Base-by-base conservation (phyloP, 2,329 filamentous ascomycete genomes). In the Alternaria solani region DNA sequence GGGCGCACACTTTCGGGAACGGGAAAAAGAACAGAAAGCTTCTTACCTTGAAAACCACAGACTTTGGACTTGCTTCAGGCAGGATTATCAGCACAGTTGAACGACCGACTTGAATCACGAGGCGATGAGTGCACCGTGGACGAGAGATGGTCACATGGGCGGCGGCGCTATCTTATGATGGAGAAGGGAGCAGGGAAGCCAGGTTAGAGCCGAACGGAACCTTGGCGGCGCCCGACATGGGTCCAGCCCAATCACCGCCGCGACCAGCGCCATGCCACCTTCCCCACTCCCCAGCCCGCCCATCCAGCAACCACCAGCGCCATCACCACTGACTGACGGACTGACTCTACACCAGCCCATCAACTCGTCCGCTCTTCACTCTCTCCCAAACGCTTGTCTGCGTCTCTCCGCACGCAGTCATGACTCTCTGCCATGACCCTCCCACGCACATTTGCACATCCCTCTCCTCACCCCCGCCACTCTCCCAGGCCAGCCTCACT, bases 211-310 rank as follows among this genome's bases (percentile, higher is more conserved):
- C 44, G 26, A 52, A 32, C 53, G 42, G 52, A 47, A 53, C 38
- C 47, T 43, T 59, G 57, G 53, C 61, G 25, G 9, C 34, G 23
- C 51, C 51, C 28, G 47, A 43, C 42, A 41, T 16, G 25, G 32
- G 26, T 11, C 16, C n/a, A 12, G 25, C 5, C 65, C 44, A 66
- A 65, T 68, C 62, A 63, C 8, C 41, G 11, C 16, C 16, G 2
- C 41, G 32, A 46, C 36, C 18, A 25, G 43, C 63, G 48, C 59
- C 57, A 63, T 63, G 55, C 56, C 55, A 52, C 38, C 43, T 54
- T 51, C 51, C 54, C 61, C 58, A 46, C 55, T 62, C 55, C 55
- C 49, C 54, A 58, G 57, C 54, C 61, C 36, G 61, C 60, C 51
- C 38, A 41, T 41, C 18, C 7, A 44, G 57, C 53, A 54, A 57